Evolutionary conservation across 495 filamentous ascomycete genomes (phyloP).

Genomic region (Xylaria palmicola): DNA sequence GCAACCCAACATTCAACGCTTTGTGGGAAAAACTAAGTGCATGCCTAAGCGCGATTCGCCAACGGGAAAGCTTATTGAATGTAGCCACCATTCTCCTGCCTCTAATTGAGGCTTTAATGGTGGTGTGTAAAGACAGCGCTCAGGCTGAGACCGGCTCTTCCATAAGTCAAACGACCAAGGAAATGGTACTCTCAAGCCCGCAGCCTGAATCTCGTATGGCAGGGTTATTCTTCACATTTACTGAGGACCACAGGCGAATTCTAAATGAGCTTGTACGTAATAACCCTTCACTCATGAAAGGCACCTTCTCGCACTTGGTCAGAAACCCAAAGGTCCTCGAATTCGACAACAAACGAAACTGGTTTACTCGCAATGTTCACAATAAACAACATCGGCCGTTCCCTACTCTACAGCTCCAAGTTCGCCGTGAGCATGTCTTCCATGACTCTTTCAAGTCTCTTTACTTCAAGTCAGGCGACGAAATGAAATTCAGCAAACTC

Average conservation of each 20-base stretch:
- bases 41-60: slow-evolving; percentile 82
- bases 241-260: slow-evolving; percentile 96
- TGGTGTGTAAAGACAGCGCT: slow-evolving; percentile 95
- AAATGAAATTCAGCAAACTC: slow-evolving; percentile 97
- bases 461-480: slow-evolving; percentile 90
- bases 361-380: slow-evolving; percentile 93
- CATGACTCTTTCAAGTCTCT: slow-evolving; percentile 95
- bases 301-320: slow-evolving; percentile 89
- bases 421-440: slow-evolving; percentile 95
- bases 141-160: slow-evolving; percentile 62
- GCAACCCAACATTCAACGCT: slow-evolving; percentile 81
- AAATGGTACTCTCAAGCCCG: slow-evolving; percentile 73
- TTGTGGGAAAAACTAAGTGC: slow-evolving; percentile 95
- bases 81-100: slow-evolving; percentile 93
- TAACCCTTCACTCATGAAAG: slow-evolving; percentile 97
- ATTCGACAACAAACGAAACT: slow-evolving; percentile 99
- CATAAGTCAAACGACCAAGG: slow-evolving; percentile 56
- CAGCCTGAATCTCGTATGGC: slow-evolving; percentile 80
- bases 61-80: slow-evolving; percentile 92
- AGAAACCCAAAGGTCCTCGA: slow-evolving; percentile 99
- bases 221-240: slow-evolving; percentile 95
- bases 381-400: slow-evolving; percentile 60
- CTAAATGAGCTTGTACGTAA: slow-evolving; percentile 96
- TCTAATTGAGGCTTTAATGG: slow-evolving; percentile 94
- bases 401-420: slow-evolving; percentile 79